Base-by-base conservation (phyloP, 2,329 filamentous ascomycete genomes). In the Lasiodiplodia gonubiensis region DNA sequence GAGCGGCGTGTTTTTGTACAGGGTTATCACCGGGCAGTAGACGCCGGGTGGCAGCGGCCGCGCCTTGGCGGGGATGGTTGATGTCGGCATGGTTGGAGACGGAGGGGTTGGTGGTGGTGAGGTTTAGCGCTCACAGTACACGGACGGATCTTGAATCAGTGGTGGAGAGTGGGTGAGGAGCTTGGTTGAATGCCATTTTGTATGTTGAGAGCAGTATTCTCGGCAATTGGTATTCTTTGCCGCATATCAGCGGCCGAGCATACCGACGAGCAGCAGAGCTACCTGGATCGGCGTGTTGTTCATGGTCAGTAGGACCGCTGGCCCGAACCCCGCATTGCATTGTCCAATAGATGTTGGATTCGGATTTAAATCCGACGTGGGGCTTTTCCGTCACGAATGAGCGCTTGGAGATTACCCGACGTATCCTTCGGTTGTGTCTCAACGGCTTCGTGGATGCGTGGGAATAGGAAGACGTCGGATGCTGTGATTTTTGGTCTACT, bases 11-110 rank as follows among this genome's bases (percentile, higher is more conserved):
- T 78, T 70, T 64, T 82, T 80, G 74, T 83, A 85, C 2, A 84
- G 71, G 0, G 83, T 83, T 30, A 84, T 75, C 2, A 84, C 81
- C 0, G 83, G 83, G 35, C 80, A 82, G 71, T 82, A 84, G 25
- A 84, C 79, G 16, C 83, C 82, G 0, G 73, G 72, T 0, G 82
- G 82, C 2, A 84, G 48, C 2, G 66, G 51, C 4, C 30, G 53
- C 2, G 75, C 71, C 69, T 83, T 84, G 12, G 73, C 33, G 14
- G 77, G 71, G 35, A 80, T 76, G 0, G 54, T 69, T 70, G 64
- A 66, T 1, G 64, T 11, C 8, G 64, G 37, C 39, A 49, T 55
- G 21, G 14, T 8, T 37, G 46, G 30, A 25, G 59, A 33, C 27
- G 5, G 27, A 30, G 27, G 27, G 27, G 3, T 30, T 60, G 8